Conservation (phyloP, 2,329 filamentous ascomycete genomes). For the Phyllosticta paracitricarpa region DNA sequence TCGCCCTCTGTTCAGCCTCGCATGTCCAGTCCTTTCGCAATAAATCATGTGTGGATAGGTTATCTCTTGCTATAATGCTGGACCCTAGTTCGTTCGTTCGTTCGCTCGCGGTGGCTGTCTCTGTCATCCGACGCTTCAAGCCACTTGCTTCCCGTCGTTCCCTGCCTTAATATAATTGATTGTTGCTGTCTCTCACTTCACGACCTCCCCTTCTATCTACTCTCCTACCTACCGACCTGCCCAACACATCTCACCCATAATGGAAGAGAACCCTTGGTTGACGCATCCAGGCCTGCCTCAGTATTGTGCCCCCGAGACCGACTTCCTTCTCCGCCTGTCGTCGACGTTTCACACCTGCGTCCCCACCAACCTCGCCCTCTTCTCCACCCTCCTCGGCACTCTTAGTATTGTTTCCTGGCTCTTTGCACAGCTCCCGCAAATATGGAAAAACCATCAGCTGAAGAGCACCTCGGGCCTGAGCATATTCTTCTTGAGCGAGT, state of each 20-base stretch:
- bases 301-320: constrained; percentile 50
- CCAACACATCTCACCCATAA: not conserved
- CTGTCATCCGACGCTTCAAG: not conserved
- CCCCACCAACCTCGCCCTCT: constrained; percentile 51
- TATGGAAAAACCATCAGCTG: constrained; percentile 56
- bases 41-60: not conserved
- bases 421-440: constrained; percentile 59
- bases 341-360: constrained; percentile 52
- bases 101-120: not conserved
- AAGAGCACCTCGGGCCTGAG: constrained; percentile 56
- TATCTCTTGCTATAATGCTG: not conserved
- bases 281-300: constrained; percentile 35
- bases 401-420: constrained; percentile 58
- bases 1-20: not conserved
- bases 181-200: not conserved
- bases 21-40: not conserved
- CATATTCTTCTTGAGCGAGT: constrained; percentile 55
- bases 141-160: not conserved
- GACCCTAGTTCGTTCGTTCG: not conserved
- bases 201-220: not conserved
- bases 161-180: not conserved
- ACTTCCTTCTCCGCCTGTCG: constrained; percentile 48
- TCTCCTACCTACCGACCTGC: not conserved
- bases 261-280: constrained; percentile 19
- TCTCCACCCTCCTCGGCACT: constrained; percentile 51